Base-by-base conservation (phyloP, 371 early-diverging fungal genomes). In the Gilbertella persicaria region DNA sequence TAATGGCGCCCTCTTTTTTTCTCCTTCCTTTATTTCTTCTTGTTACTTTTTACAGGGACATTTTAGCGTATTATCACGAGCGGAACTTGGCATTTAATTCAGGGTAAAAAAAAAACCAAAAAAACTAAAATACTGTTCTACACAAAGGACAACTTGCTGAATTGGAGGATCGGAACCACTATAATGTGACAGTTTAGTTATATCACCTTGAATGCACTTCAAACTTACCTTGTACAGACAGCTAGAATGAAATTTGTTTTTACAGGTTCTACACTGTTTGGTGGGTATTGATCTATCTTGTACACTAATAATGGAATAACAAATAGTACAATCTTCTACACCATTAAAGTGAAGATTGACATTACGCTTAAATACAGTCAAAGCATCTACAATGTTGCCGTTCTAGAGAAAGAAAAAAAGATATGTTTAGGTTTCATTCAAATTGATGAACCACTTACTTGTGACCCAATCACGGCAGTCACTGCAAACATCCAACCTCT, bases 301-400 rank as follows among this genome's bases (percentile, higher is more conserved):
- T 4, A 87, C 81, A 45, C 95, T 90, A 41, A 98, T 89, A 39
- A 96, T 88, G 12, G 94, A 94, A 66, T 97, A 98, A 69, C 98
- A 98, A 57, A 97, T 96, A 1, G 94, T 86, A 67, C 97, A 97
- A 62, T 96, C 96, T 58, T 92, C 96, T 16, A 94, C 88, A 6
- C 96, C 98, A 26, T 88, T 88, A 66, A 96, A 95, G 64, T 95
- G 97, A 44, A 92, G 67, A n/a, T 80, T 77, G 20, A 93, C 82
- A 58, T 96, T 96, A 47, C 86, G 85, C 43, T 89, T 79, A 58
- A 92, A 90, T 59, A 93, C 67, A 2, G 79, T 75, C 36, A 96
- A 67, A 0, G 92, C 94, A 60, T 92, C 93, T 36, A 88, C 78
- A 42, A 95, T 71, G 14, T 84, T 83, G 12, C 91, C 89, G 60